Conservation (phyloP, 2,329 filamentous ascomycete genomes). For the Hortaea werneckii region DNA sequence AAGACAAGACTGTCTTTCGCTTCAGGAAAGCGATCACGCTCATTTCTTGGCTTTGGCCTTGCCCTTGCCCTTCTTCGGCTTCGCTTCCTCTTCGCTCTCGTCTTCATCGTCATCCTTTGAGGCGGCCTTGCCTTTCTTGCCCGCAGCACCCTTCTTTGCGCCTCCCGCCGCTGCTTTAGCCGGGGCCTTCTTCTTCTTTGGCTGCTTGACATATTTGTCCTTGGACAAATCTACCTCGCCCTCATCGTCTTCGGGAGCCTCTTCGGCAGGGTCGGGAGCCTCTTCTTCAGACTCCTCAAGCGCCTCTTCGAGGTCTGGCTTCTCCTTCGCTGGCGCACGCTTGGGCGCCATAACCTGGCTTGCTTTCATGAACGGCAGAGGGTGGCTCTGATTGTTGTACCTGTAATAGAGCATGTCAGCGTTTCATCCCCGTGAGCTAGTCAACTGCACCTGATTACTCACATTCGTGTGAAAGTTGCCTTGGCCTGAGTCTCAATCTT, state of each 20-base stretch:
- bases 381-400: slow-evolving; percentile 79
- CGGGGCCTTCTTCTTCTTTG: slow-evolving; percentile 56
- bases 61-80: slow-evolving; percentile 47
- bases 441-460: slow-evolving; percentile 28
- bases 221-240: slow-evolving; percentile 78
- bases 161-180: slow-evolving; percentile 32
- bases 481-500: slow-evolving; percentile 81
- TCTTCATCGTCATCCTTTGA: slow-evolving; percentile 24
- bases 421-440: background rate
- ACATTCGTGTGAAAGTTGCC: slow-evolving; percentile 78
- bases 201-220: slow-evolving; percentile 91
- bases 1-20: too few relatives aligned
- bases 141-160: slow-evolving; percentile 36
- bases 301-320: slow-evolving; percentile 90
- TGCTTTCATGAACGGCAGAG: slow-evolving; percentile 92
- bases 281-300: slow-evolving; percentile 79
- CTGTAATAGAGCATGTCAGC: slow-evolving; percentile 34
- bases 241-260: slow-evolving; percentile 58
- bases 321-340: slow-evolving; percentile 59
- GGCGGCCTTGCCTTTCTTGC: slow-evolving; percentile 27
- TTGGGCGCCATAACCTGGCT: slow-evolving; percentile 64
- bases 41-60: slow-evolving; percentile 15
- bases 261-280: slow-evolving; percentile 33
- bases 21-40: background rate
- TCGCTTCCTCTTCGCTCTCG: slow-evolving; percentile 33